Base-by-base conservation (phyloP, 1,284 basidiomycete genomes). In the Mycosarcoma maydis region DNA sequence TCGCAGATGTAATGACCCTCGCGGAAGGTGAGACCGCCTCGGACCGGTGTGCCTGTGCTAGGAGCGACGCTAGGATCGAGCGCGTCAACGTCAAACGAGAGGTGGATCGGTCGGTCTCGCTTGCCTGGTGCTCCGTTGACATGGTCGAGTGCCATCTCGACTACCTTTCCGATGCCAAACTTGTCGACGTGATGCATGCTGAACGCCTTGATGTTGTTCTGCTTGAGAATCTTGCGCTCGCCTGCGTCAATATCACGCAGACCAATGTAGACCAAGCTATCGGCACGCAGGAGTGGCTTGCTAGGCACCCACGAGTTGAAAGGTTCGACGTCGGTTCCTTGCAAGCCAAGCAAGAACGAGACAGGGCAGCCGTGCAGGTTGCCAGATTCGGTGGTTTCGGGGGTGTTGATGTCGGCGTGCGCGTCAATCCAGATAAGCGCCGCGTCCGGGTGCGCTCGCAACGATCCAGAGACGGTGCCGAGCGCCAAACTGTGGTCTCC, bases 331-430 rank as follows among this genome's bases (percentile, higher is more conserved):
- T 77, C 51, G 2, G 76, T 76, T 20, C 78, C 83, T 11, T 77
- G 62, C 13, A 84, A 69, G 8, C 83, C 83, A 40, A 83, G 66
- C 39, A 98, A 88, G 88, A 98, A 98, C 17, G 95, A 92, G 43
- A 98, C 87, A 33, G 95, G 96, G 89, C 96, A 97, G 68, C 96
- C 96, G 84, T 98, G 96, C 65, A 99, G 89, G 84, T 98, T 98
- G 40, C 95, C 94, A 55, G 91, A 90, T 16, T 77, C 76, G 20
- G 94, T 96, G 11, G 92, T 90, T 51, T 90, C 87, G 7, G 88
- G 85, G 8, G 94, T 96, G 84, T 98, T 98, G 85, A 98, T 93
- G 83, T 98, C 96, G 36, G 94, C 90, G 72, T 83, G 83, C 8
- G 83, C 83, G 55, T 84, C 83, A 36, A 84, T 86, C 96, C 96